Evolutionary conservation across 345 rosid genomes (phyloP).

Genomic region (Clarkia xantiana): DNA sequence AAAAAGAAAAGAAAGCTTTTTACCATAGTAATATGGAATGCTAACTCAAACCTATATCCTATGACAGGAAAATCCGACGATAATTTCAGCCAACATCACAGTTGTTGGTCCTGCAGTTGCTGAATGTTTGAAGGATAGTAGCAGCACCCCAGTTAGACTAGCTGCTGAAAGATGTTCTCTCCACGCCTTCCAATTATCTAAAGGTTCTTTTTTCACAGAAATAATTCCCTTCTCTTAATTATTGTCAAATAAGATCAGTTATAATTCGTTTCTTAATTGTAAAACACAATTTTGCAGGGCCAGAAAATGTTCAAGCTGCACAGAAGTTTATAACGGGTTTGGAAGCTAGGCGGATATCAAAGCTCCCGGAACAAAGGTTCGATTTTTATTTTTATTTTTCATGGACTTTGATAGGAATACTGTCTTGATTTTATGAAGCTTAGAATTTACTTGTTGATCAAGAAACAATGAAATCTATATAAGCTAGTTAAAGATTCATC

Average conservation of each 20-base stretch:
- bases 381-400: background rate
- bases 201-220: slow-evolving; percentile 26
- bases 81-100: slow-evolving; percentile 27
- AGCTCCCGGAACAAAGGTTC: slow-evolving; percentile 65
- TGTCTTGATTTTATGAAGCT: too few species aligned
- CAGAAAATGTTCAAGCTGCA: slow-evolving; percentile 67
- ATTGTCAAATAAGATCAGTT: background rate
- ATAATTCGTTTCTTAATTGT: background rate
- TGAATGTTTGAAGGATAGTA: slow-evolving; percentile 68
- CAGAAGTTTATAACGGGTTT: slow-evolving; percentile 90
- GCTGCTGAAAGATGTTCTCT: slow-evolving; percentile 86
- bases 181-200: slow-evolving; percentile 64
- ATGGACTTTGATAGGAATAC: background rate
- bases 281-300: slow-evolving; percentile 24
- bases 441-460: too few species aligned
- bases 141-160: slow-evolving; percentile 75
- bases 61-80: slow-evolving; percentile 45
- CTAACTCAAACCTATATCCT: background rate
- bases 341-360: slow-evolving; percentile 86
- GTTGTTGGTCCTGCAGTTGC: slow-evolving; percentile 66
- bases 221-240: background rate
- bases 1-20: background rate
- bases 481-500: too few species aligned
- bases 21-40: too few species aligned
- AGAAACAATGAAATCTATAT: too few species aligned